Conservation (phyloP, 352 stramenopile genomes). For the Phytophthora podocarpi region DNA sequence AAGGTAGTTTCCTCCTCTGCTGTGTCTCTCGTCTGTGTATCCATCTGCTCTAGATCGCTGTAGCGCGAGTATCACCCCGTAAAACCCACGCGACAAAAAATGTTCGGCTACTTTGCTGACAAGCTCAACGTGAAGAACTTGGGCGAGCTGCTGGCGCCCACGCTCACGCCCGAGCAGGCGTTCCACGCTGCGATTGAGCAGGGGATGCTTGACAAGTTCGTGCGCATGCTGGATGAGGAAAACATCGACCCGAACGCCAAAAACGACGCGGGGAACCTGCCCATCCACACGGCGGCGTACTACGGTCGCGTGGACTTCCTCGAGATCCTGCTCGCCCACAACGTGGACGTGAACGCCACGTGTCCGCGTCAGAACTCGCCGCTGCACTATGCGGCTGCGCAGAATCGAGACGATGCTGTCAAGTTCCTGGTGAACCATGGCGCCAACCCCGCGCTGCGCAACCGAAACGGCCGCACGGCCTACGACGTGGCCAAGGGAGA, state of each 20-base stretch:
- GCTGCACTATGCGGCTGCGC: conserved; percentile 81
- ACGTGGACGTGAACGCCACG: conserved; percentile 71
- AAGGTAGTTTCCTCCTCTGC: background rate
- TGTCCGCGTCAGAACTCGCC: conserved; percentile 81
- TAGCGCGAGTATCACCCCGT: background rate
- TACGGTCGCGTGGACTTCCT: conserved; percentile 77
- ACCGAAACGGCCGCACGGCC: conserved; percentile 75
- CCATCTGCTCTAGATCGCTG: conserved; percentile 1
- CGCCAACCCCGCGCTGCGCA: conserved; percentile 80
- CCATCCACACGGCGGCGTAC: conserved; percentile 88
- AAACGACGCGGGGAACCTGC: conserved; percentile 77
- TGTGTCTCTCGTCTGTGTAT: conserved; percentile 8
- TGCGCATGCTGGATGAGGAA: conserved; percentile 69
- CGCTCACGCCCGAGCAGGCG: conserved; percentile 87
- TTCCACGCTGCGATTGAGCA: conserved; percentile 81
- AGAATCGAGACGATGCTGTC: conserved; percentile 77
- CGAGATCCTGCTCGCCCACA: conserved; percentile 68
- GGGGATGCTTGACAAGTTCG: conserved; percentile 75
- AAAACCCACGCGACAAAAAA: conserved; percentile 21
- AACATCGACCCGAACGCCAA: conserved; percentile 72
- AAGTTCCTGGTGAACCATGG: conserved; percentile 74
- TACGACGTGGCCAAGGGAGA: conserved; percentile 90
- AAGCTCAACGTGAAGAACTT: conserved; percentile 91
- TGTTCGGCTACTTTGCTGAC: conserved; percentile 91
- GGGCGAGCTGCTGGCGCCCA: conserved; percentile 86